phyloP scores from a whole-genome alignment of 1,284 basidiomycete genomes.

The Ceratobasidium sp. region DNA sequence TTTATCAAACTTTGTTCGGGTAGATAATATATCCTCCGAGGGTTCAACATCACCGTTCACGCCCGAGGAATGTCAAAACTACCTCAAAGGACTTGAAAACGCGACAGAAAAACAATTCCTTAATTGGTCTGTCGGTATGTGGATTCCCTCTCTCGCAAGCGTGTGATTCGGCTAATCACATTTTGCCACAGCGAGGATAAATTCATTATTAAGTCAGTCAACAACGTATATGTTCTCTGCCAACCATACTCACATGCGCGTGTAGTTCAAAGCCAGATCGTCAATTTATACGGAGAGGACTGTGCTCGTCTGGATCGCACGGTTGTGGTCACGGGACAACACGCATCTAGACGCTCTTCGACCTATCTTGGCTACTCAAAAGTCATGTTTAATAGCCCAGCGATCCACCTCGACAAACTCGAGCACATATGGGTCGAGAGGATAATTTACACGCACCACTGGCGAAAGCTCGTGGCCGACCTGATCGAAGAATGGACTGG shows the following conservation, averaged over 20 bases:
- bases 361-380: not conserved
- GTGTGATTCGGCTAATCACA: not conserved
- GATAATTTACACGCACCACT: conserved; percentile 39
- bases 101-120: not conserved
- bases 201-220: conserved; percentile 19
- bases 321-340: conserved; percentile 9
- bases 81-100: conserved; percentile 23
- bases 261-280: conserved; percentile 35
- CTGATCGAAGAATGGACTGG: conserved; percentile 33
- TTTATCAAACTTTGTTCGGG: not conserved
- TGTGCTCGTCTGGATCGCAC: conserved; percentile 32
- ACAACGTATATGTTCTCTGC: not conserved
- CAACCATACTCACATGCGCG: not conserved
- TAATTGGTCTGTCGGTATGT: conserved; percentile 36
- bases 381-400: conserved; percentile 10
- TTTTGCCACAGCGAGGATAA: conserved; percentile 24
- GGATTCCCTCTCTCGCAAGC: not conserved
- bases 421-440: conserved; percentile 35
- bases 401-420: conserved; percentile 15
- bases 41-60: conserved; percentile 36
- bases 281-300: conserved; percentile 28
- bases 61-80: conserved; percentile 21
- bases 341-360: not conserved
- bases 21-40: conserved; percentile 38
- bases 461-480: conserved; percentile 25